phyloP scores from a whole-genome alignment of 345 rosid genomes.

The Murraya paniculata region DNA sequence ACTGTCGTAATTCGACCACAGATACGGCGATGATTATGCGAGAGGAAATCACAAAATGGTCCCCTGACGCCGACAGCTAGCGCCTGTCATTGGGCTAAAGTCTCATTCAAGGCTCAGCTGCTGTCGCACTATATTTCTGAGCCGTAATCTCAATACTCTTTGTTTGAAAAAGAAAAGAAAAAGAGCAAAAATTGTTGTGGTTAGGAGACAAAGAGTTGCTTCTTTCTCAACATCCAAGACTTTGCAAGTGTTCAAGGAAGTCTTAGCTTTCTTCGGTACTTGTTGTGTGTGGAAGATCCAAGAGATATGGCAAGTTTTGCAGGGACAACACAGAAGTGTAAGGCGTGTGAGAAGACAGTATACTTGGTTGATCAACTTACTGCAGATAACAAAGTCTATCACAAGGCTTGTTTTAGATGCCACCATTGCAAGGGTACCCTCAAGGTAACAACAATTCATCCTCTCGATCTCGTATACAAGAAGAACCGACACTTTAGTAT shows the following conservation, averaged over 20 bases:
- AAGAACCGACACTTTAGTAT: background rate
- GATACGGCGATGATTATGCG: background rate
- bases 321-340: conserved; percentile 55
- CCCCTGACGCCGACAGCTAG: conserved; percentile 9
- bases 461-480: background rate
- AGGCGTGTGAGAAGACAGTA: conserved; percentile 52
- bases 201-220: conserved; percentile 1
- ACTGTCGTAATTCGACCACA: background rate
- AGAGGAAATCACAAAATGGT: background rate
- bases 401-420: conserved; percentile 54
- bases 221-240: background rate
- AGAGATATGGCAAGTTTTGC: conserved; percentile 37
- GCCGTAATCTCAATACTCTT: conserved; percentile 1
- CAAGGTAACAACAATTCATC: conserved; percentile 24
- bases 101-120: background rate
- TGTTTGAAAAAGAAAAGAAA: background rate
- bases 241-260: background rate
- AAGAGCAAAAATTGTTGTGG: background rate
- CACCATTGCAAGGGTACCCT: conserved; percentile 58
- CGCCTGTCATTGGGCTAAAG: conserved; percentile 7
- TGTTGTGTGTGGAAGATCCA: background rate
- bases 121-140: conserved; percentile 1
- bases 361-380: conserved; percentile 49
- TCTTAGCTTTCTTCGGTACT: background rate
- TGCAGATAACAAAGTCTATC: conserved; percentile 44